Base-by-base conservation (phyloP, 129 eudicot species). In the Tanacetum coccineum region DNA sequence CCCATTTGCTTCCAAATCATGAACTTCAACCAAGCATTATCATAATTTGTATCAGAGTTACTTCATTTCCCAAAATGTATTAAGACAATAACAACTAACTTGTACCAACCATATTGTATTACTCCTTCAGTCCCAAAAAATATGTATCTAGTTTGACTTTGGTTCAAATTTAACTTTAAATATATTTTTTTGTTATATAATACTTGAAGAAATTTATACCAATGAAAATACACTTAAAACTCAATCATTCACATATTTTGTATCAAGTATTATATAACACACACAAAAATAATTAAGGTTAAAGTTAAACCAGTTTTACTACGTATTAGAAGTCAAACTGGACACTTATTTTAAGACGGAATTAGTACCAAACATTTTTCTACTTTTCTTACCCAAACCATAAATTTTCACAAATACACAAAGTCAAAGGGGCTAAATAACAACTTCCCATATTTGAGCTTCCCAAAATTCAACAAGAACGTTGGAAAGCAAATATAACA, bases 391-490 rank as follows among this genome's bases (percentile, higher is more conserved):
- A 39, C 40, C 21, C 40, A 36, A 30, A 32, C 51, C n/a, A 50
- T 63, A 8, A 40, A 11, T 7, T 47, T 66, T 14, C n/a, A 19
- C 51, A 58, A 32, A 19, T 19, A n/a, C 42, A 1, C 39, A 75
- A 39, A 67, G 63, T 49, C 17, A 59, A 75, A 59, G 79, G 79
- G 58, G 6, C 5, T 50, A 59, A 42, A 53, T 30, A 51, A 30
- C 30, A 28, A 73, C 15, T 11, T 39, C 2, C 56, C 17, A 67
- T 4, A 39, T 50, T 52, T 7, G 6, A 51, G 70, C 59, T 15
- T 40, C 79, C 74, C 74, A 81, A 80, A 76, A 71, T 78, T 65
- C 74, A 87, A 83, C 62, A 74, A 59, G 80, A 87, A 87, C 95
- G 95, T 87, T 87, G 76, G 73, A 76, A 76, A 61, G 75, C 36